phyloP scores from a whole-genome alignment of 495 filamentous ascomycete species.

The Aspergillus olivimuriae region DNA sequence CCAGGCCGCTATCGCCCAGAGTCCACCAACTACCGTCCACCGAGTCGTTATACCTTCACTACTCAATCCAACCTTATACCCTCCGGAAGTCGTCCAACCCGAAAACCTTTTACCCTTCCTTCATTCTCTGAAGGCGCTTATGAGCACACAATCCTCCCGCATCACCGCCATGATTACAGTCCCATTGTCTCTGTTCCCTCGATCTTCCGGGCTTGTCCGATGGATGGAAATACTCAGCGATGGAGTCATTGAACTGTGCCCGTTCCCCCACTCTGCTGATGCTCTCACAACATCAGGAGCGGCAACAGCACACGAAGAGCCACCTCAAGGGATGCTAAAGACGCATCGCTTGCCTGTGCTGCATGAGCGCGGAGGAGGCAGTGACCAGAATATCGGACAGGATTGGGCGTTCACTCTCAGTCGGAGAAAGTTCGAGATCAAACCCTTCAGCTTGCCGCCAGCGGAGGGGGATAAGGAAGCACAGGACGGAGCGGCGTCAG shows the following conservation, averaged over 20 bases:
- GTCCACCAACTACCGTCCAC: constrained; percentile 59
- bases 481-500: constrained; percentile 45
- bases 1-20: constrained; percentile 47
- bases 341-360: constrained; percentile 76
- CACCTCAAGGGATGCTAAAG: constrained; percentile 78
- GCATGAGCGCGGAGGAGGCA: constrained; percentile 81
- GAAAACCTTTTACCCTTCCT: constrained; percentile 74
- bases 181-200: constrained; percentile 74
- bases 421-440: constrained; percentile 75
- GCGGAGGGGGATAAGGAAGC: constrained; percentile 72
- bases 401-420: constrained; percentile 88
- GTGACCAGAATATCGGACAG: constrained; percentile 61
- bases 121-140: constrained; percentile 68
- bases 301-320: constrained; percentile 55
- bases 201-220: constrained; percentile 67
- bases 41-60: constrained; percentile 78
- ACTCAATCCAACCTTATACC: constrained; percentile 77
- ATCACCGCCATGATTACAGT: constrained; percentile 73
- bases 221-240: constrained; percentile 86
- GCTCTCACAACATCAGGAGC: constrained; percentile 48
- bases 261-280: constrained; percentile 65
- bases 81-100: constrained; percentile 58
- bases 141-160: constrained; percentile 57
- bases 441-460: constrained; percentile 83
- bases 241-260: constrained; percentile 81